These are phyloP conservation scores for Musa balbisiana DNA, from an alignment of 202 grass and related monocot species.

Conservation along the genomic window DNA sequence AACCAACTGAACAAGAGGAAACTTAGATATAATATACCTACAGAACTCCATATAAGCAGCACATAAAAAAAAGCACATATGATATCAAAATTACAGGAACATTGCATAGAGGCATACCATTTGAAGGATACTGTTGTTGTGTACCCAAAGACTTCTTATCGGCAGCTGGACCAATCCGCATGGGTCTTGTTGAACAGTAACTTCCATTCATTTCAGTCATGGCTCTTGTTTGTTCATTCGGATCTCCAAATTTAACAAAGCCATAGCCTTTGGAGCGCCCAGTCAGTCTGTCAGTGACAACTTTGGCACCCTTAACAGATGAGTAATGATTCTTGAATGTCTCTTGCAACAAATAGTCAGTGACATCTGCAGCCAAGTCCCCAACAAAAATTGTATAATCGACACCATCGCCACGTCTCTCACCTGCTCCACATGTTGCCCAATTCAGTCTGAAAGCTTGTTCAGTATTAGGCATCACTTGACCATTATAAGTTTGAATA, in stretches of 20 bases:
- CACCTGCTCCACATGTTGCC: constrained; percentile 62
- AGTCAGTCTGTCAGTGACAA: constrained; percentile 67
- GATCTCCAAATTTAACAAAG: constrained; percentile 78
- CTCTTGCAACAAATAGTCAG: constrained; percentile 63
- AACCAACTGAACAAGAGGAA: too few relatives aligned
- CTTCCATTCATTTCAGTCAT: constrained; percentile 91
- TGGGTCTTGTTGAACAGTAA: constrained; percentile 57
- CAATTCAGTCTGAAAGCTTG: constrained; percentile 73
- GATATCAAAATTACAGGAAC: not conserved
- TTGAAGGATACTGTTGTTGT: constrained; percentile 57
- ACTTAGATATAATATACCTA: too few relatives aligned
- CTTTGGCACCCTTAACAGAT: constrained; percentile 84
- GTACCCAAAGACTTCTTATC: constrained; percentile 62
- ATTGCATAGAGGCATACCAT: constrained; percentile 28
- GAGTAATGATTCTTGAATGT: constrained; percentile 54
- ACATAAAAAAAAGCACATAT: not conserved
- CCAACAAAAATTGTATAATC: constrained; percentile 96
- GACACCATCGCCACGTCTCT: constrained; percentile 48
- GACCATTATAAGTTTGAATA: constrained; percentile 55
- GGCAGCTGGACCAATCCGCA: constrained; percentile 73
- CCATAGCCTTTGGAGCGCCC: constrained; percentile 83
- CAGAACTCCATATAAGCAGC: too few relatives aligned
- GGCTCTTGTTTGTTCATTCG: constrained; percentile 64
- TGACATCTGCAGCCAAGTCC: constrained; percentile 83
- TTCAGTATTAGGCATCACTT: constrained; percentile 53